Evolutionary conservation across 306 rosid species (phyloP), one percentile per base, ranked within the genome.

Genomic region (Morella rubra): DNA sequence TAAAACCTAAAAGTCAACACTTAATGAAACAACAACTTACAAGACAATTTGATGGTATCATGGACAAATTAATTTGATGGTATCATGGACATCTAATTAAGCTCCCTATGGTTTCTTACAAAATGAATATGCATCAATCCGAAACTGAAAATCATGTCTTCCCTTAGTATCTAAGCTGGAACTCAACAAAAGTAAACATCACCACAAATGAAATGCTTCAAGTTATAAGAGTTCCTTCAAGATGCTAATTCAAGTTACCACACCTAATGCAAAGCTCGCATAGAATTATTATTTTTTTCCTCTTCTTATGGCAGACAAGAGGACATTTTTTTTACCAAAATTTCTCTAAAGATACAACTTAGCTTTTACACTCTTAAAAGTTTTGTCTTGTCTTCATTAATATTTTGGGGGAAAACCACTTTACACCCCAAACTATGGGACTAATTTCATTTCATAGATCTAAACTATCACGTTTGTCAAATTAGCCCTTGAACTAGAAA

Each of bases 11-110:
- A 7, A 10, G 42, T 6, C 12, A 77, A 73, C 50, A 18, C 27
- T 72, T 56, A 58, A 66, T 3, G 42, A 71, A 22, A 56, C 45
- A 11, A 41, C 65, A 19, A 70, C 12, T 24, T 20, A 80, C 47
- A 54, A 45, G 44, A 65, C 19, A 61, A 10, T 49, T 22, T 37
- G 16, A 69, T 27, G 24, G 14, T 53, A 45, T 24, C 44, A 47
- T 0, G 7, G 51, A 8, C 19, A 59, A 40, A 73, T 27, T 32
- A 40, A 60, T 8, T 8, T 46, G 1, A 46, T 56, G 18, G 18
- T 41, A 40, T 40, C 5, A 65, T 40, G 4, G 12, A 65, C 7
- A 65, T n/a, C n/a, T n/a, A n/a, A 18, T 40, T 18, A 65, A 65
- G 50, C 27, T 40, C 24, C 16, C 41, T 24, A 65, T 22, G 10